Evolutionary conservation across 768 basidiomycete genomes (phyloP).

Genomic region (Rhodotorula graminis): DNA sequence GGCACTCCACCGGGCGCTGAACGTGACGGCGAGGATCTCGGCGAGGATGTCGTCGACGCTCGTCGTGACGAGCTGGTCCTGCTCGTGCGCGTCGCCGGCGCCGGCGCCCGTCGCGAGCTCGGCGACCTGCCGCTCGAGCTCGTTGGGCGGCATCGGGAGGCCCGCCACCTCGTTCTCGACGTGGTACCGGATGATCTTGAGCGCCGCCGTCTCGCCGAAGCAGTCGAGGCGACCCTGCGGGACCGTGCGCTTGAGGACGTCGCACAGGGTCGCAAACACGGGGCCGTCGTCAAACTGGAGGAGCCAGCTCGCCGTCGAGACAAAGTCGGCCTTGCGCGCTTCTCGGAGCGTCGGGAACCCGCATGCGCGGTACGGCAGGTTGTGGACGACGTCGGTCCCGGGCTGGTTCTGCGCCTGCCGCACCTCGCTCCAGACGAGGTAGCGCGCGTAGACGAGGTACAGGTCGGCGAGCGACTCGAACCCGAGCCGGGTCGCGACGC

Average conservation of each 20-base stretch:
- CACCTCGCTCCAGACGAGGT: conserved; percentile 61
- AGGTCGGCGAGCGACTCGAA: conserved; percentile 59
- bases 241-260: conserved; percentile 47
- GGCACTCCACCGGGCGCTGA: background rate
- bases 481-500: conserved; percentile 65
- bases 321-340: conserved; percentile 65
- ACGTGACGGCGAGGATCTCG: conserved; percentile 5
- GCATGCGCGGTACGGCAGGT: conserved; percentile 64
- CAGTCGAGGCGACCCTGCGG: conserved; percentile 59
- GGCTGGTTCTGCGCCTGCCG: conserved; percentile 47
- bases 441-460: conserved; percentile 72
- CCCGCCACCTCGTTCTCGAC: background rate
- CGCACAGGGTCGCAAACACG: conserved; percentile 63
- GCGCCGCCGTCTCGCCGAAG: conserved; percentile 26
- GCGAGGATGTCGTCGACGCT: conserved; percentile 25
- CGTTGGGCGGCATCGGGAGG: background rate
- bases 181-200: conserved; percentile 3
- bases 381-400: conserved; percentile 6
- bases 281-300: conserved; percentile 49
- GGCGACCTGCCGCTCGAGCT: background rate
- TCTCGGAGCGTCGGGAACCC: conserved; percentile 67
- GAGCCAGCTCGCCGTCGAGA: conserved; percentile 63
- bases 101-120: conserved; percentile 10
- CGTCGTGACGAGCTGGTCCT: conserved; percentile 17
- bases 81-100: conserved; percentile 19